Percentiles rank a stretch among this genome's conserved stretches.
phyloP scores from a whole-genome alignment of 139 green algal genomes.

The Tetradesmus obliquus region DNA sequence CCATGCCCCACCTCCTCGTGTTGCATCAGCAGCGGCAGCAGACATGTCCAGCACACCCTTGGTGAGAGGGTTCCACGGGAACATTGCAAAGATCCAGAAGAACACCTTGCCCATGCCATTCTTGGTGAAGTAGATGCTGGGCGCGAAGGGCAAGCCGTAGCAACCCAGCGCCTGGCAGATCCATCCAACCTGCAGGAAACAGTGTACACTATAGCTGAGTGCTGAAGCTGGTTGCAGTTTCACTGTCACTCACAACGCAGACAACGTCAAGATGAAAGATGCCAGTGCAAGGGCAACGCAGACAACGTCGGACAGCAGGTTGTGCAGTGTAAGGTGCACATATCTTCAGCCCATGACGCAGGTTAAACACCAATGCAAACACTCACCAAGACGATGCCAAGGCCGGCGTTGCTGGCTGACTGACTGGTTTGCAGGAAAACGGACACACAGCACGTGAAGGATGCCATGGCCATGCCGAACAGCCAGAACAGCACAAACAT shows the following conservation, averaged over 20 bases:
- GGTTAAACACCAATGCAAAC: not conserved
- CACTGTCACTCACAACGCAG: not conserved
- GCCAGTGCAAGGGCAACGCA: not conserved
- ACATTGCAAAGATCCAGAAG: conserved; percentile 67
- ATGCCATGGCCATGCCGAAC: conserved; percentile 87
- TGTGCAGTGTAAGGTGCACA: not conserved
- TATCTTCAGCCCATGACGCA: not conserved
- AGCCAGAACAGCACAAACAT: conserved; percentile 95
- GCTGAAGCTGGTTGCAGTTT: not conserved
- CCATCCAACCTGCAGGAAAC: conserved; percentile 65
- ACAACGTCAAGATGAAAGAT: not conserved
- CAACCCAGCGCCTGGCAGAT: conserved; percentile 66
- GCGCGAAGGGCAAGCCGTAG: conserved; percentile 72
- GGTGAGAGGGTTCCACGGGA: conserved; percentile 84
- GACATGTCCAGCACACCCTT: conserved; percentile 83
- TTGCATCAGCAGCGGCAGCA: conserved; percentile 46
- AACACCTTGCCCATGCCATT: conserved; percentile 59
- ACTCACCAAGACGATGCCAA: conserved; percentile 29
- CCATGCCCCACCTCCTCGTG: not conserved
- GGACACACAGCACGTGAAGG: conserved; percentile 81
- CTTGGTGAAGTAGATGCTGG: conserved; percentile 48
- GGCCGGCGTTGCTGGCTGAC: conserved; percentile 17
- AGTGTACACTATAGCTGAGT: not conserved
- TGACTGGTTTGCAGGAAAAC: conserved; percentile 73
- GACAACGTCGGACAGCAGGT: not conserved